Percentiles rank a stretch among this genome's conserved stretches.
phyloP scores from a whole-genome alignment of 2,329 filamentous ascomycete genomes.

The Nectriaceae sp. region DNA sequence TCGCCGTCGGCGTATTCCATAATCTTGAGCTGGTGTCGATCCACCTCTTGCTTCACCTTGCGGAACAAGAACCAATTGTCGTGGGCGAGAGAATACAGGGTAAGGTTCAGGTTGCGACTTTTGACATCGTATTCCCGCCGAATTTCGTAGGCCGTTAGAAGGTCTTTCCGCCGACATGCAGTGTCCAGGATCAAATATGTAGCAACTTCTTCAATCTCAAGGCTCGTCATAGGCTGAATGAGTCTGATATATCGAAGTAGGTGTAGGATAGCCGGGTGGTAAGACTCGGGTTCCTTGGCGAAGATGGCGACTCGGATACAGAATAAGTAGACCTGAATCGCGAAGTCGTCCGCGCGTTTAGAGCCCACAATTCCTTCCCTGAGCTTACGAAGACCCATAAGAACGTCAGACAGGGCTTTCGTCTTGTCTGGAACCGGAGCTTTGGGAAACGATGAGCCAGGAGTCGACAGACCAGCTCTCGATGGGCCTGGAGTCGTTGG shows the following conservation, averaged over 20 bases:
- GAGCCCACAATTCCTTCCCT: conserved; percentile 86
- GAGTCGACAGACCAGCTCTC: neutral
- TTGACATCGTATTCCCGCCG: conserved; percentile 61
- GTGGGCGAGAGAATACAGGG: conserved; percentile 70
- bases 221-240: conserved; percentile 64
- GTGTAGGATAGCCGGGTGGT: conserved; percentile 82
- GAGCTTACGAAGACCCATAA: conserved; percentile 86
- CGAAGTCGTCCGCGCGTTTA: conserved; percentile 75
- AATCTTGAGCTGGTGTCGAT: conserved; percentile 77
- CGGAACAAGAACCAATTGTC: conserved; percentile 85
- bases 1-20: conserved; percentile 79
- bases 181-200: conserved; percentile 84
- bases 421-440: conserved; percentile 38
- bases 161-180: conserved; percentile 77
- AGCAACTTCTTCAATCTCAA: conserved; percentile 78
- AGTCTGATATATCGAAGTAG: conserved; percentile 73
- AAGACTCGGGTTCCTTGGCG: conserved; percentile 80
- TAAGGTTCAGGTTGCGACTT: conserved; percentile 68
- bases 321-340: conserved; percentile 89
- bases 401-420: conserved; percentile 70
- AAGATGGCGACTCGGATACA: conserved; percentile 83
- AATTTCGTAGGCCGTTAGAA: conserved; percentile 72
- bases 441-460: neutral
- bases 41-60: conserved; percentile 68
- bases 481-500: conserved; percentile 11